Base-by-base conservation (phyloP, 495 filamentous ascomycete species). In the Hypoxylon perforatum region DNA sequence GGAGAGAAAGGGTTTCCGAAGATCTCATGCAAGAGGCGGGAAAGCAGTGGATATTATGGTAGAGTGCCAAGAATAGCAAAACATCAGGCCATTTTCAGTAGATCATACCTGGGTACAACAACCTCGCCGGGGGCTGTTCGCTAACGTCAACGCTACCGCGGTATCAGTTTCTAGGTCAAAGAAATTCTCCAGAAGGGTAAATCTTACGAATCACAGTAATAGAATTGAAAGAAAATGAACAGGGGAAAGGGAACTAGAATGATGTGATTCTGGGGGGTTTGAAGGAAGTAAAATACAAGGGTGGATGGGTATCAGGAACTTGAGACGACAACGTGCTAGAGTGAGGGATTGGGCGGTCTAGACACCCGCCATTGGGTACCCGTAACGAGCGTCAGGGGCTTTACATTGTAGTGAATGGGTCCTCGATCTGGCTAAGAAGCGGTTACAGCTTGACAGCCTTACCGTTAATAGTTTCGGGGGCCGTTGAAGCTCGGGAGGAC, bases 51-150 rank as follows among this genome's bases (percentile, higher is more conserved):
- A 67, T 77, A 86, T 67, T 75, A 76, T 77, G 77, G 74, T 63
- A 69, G 76, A 62, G 50, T 69, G 73, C 67, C 74, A 75, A 74
- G 73, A 65, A 57, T 65, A 59, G 65, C 73, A 78, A 78, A 80
- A 79, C 75, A 77, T 80, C 74, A 71, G 75, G 70, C 69, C 75
- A 79, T 78, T 63, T 63, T 75, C 44, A n/a, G 79, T 66, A 74
- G 77, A 79, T 81, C 81, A 79, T 84, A 85, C 82, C 82, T 81
- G 75, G 75, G 75, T 78, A 80, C 77, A 78, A 80, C 79, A n/a
- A 78, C 81, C 79, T 77, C 78, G 76, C 73, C 65, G 66, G 68
- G 74, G 56, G 39, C n/a, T n/a, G n/a, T 46, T 77, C 67, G 73
- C 72, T 75, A 70, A 71, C 56, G 62, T 65, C 65, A 66, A 57